These are phyloP conservation scores for Pseudocercospora vitis DNA, from an alignment of 2,329 filamentous ascomycete species.

Conservation along the genomic window DNA sequence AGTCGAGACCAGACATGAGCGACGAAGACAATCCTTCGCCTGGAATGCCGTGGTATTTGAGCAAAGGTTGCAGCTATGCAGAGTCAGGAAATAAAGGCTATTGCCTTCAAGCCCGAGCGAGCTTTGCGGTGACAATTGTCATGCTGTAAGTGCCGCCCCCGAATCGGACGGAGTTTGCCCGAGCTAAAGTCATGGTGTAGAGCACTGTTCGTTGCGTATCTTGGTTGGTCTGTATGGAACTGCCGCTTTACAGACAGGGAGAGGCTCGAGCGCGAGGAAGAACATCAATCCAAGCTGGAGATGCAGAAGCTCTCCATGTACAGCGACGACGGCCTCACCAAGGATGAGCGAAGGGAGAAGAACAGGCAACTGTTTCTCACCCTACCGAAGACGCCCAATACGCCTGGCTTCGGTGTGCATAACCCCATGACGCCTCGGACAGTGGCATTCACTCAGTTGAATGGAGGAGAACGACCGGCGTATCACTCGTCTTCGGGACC, in stretches of 20 bases:
- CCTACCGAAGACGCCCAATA: conserved; percentile 47
- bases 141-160: conserved; percentile 62
- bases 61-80: conserved; percentile 59
- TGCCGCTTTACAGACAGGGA: conserved; percentile 46
- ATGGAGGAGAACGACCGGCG: conserved; percentile 28
- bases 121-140: conserved; percentile 63
- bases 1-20: conserved; percentile 70
- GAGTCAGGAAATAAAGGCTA: conserved; percentile 54
- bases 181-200: conserved; percentile 45
- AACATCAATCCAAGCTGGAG: conserved; percentile 39
- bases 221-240: conserved; percentile 60
- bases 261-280: conserved; percentile 31
- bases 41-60: conserved; percentile 72
- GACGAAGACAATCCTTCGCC: conserved; percentile 63
- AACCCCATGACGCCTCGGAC: conserved; percentile 63
- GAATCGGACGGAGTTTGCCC: conserved; percentile 2
- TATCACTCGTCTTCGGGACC: conserved; percentile 16
- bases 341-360: conserved; percentile 59
- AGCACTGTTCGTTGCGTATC: conserved; percentile 60
- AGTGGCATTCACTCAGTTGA: conserved; percentile 64
- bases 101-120: conserved; percentile 67
- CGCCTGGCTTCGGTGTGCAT: conserved; percentile 40
- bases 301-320: conserved; percentile 55
- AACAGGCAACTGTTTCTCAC: conserved; percentile 42
- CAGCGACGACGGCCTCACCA: conserved; percentile 46